These are phyloP conservation scores for Phoma sp. DNA, from an alignment of 2,329 filamentous ascomycete genomes.

Conservation along the genomic window DNA sequence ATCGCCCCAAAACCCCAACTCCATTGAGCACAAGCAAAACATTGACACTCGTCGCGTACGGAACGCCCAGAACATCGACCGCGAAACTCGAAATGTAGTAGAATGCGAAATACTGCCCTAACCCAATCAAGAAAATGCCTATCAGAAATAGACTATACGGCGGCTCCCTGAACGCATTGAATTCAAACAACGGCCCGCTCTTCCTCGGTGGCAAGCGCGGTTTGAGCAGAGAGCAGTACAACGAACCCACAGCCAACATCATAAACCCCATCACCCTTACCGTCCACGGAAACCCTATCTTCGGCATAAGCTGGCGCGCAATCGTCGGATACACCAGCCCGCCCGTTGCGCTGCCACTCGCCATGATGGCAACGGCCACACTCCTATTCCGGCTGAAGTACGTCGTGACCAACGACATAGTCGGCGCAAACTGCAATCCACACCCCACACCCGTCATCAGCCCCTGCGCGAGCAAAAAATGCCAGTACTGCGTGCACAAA, in stretches of 20 bases:
- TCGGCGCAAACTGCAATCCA: conserved; percentile 46
- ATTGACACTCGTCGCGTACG: conserved; percentile 60
- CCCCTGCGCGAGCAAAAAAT: conserved; percentile 51
- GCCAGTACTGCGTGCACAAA: conserved; percentile 59
- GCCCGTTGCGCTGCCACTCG: conserved; percentile 67
- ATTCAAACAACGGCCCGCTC: conserved; percentile 53
- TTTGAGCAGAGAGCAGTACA: conserved; percentile 49
- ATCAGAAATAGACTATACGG: conserved; percentile 50
- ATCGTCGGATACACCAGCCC: conserved; percentile 69
- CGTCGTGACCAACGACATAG: conserved; percentile 50
- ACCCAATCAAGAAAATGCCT: conserved; percentile 43
- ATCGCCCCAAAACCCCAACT: conserved; percentile 63
- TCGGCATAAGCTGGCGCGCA: conserved; percentile 62
- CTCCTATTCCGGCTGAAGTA: conserved; percentile 68
- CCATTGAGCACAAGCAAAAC: conserved; percentile 66
- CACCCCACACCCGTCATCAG: conserved; percentile 44
- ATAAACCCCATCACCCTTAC: conserved; percentile 69
- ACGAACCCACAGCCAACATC: conserved; percentile 55
- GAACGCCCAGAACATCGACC: conserved; percentile 54
- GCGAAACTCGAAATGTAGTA: conserved; percentile 55
- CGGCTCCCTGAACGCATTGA: conserved; percentile 51
- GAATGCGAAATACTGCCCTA: conserved; percentile 54
- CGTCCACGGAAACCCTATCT: conserved; percentile 70
- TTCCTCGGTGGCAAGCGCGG: conserved; percentile 54
- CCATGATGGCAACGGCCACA: conserved; percentile 66